These are phyloP conservation scores for Fraxinus quadrangulata DNA, from an alignment of 257 asterid genomes.

Conservation along the genomic window DNA sequence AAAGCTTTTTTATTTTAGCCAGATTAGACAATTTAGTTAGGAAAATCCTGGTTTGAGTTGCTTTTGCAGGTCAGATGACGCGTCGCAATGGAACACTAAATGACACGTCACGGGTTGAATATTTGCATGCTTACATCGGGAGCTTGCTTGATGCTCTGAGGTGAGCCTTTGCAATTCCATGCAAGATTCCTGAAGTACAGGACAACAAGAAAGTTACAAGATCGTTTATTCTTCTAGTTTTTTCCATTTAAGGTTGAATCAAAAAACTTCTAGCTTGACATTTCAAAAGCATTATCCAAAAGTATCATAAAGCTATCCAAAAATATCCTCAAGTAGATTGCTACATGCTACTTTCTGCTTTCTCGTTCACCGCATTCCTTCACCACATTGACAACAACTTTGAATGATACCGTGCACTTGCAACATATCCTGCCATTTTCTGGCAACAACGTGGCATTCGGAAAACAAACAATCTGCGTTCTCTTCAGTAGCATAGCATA, in stretches of 20 bases:
- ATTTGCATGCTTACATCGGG: constrained; percentile 49
- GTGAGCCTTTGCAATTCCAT: constrained; percentile 22
- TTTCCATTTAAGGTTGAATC: neutral
- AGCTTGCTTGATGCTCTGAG: constrained; percentile 51
- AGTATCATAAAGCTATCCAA: neutral
- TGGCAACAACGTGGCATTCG: no score
- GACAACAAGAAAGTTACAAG: neutral
- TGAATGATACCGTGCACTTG: neutral
- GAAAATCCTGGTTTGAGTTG: constrained; percentile 1
- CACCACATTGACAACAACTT: neutral
- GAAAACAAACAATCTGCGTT: no score
- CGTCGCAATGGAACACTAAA: constrained; percentile 43
- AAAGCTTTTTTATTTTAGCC: neutral
- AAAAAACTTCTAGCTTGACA: neutral
- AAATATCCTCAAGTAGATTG: neutral
- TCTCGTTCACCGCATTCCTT: neutral
- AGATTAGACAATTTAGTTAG: neutral
- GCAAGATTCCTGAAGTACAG: neutral
- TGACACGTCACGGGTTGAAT: constrained; percentile 47
- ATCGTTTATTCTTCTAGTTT: neutral
- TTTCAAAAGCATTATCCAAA: neutral
- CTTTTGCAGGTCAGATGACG: constrained; percentile 39
- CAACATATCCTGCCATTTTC: no score
- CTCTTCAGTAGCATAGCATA: no score
- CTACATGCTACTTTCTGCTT: neutral